Base-by-base conservation (phyloP, 1,284 basidiomycete genomes). In the Rhodotorula mucilaginosa region DNA sequence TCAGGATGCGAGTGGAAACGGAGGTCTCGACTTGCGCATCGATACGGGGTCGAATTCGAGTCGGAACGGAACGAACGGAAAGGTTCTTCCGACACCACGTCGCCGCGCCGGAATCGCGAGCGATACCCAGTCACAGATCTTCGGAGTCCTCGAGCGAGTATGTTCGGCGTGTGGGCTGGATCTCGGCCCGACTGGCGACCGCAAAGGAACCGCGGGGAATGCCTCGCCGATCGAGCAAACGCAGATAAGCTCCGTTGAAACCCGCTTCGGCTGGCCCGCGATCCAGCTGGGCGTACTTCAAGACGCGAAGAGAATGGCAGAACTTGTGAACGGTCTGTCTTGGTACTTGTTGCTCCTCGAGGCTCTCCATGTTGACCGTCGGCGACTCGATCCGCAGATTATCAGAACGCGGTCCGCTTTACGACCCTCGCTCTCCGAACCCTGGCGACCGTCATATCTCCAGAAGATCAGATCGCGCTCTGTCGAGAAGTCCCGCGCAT, bases 261-360 rank as follows among this genome's bases (percentile, higher is more conserved):
- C 6, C 12, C 39, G 70, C 5, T 93, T 89, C 79, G 94, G 95
- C 2, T 99, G 95, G 96, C 89, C 92, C 1, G 91, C 94, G 79
- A 84, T 98, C 61, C 95, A 97, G 82, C 86, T 96, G 47, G 92
- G 92, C 47, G 88, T 96, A 47, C 85, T 98, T 51, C 88, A 93
- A 61, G 95, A 98, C 79, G 91, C 93, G 0, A 89, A 97, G 48
- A 88, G 90, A 0, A 88, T 97, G 16, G 90, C 92, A 6, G 93
- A 98, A 81, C 87, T 91, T 23, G 82, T 98, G n/a, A 91, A 93
- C 69, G 93, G 94, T 90, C 75, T 70, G 85, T 83, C 12, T 69
- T 76, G 76, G 68, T 69, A 0, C 75, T 76, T 58, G 75, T 78
- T 47, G 6, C 71, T 76, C 13, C 1, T 26, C 2, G 80, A 75